phyloP scores from a whole-genome alignment of 345 rosid genomes.

The Stellera chamaejasme region DNA sequence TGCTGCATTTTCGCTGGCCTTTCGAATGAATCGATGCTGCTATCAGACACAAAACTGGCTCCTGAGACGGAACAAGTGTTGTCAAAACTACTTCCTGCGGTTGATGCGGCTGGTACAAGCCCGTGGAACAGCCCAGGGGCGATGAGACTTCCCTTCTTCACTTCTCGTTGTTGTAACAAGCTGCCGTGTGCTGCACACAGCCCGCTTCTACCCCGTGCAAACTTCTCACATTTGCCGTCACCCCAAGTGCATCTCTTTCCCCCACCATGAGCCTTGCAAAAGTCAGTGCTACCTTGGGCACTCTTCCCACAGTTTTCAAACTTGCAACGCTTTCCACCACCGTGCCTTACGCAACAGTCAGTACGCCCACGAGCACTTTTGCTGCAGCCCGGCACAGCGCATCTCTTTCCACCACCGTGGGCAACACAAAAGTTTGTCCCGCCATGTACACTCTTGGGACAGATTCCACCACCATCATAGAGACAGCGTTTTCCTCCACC shows the following conservation, averaged over 20 bases:
- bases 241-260: slow-evolving; percentile 86
- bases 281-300: slow-evolving; percentile 95
- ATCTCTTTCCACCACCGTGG: slow-evolving; percentile 94
- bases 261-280: slow-evolving; percentile 97
- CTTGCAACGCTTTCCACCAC: slow-evolving; percentile 88
- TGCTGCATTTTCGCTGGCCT: slow-evolving; percentile 43
- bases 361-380: slow-evolving; percentile 97
- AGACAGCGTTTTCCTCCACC: slow-evolving; percentile 97
- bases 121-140: slow-evolving; percentile 83
- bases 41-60: slow-evolving; percentile 49
- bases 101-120: slow-evolving; percentile 59
- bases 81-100: slow-evolving; percentile 42
- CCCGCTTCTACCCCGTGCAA: slow-evolving; percentile 91
- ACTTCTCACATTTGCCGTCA: slow-evolving; percentile 78
- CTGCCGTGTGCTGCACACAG: slow-evolving; percentile 89
- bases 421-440: slow-evolving; percentile 94
- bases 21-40: slow-evolving; percentile 52
- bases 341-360: slow-evolving; percentile 87
- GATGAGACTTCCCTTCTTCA: slow-evolving; percentile 46
- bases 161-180: slow-evolving; percentile 44
- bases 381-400: slow-evolving; percentile 77
- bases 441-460: slow-evolving; percentile 95
- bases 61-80: slow-evolving; percentile 50
- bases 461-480: slow-evolving; percentile 88
- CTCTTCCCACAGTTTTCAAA: slow-evolving; percentile 70